phyloP scores from a whole-genome alignment of 306 rosid species.

The Elaeagnus macrophylla region DNA sequence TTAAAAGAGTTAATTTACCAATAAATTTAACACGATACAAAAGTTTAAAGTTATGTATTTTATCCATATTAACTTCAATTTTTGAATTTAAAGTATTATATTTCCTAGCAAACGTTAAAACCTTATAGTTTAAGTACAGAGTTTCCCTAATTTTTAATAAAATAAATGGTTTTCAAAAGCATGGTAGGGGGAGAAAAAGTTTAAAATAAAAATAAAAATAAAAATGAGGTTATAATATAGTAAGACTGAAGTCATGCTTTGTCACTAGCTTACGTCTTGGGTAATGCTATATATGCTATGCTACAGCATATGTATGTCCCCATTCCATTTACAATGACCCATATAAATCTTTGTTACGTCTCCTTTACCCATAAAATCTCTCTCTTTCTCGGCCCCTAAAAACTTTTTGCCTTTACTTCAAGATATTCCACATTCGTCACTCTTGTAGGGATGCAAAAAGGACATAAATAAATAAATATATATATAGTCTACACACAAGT shows the following conservation, averaged over 20 bases:
- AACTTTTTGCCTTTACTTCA: constrained; percentile 22
- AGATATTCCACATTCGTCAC: constrained; percentile 22
- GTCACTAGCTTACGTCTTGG: constrained; percentile 51
- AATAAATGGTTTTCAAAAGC: too few relatives aligned
- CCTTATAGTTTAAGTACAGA: too few relatives aligned
- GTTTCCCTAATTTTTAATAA: too few relatives aligned
- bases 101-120: too few relatives aligned
- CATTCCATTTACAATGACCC: constrained; percentile 20
- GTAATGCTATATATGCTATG: too few relatives aligned
- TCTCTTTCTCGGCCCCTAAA: constrained; percentile 27
- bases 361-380: constrained; percentile 55
- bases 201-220: not conserved
- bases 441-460: not conserved
- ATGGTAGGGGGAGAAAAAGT: not conserved
- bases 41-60: too few relatives aligned
- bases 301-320: not conserved
- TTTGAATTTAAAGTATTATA: too few relatives aligned
- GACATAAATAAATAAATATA: not conserved
- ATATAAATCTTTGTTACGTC: constrained; percentile 57
- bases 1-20: too few relatives aligned
- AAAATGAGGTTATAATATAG: not conserved
- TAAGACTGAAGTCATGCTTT: constrained; percentile 68
- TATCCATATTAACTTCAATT: too few relatives aligned
- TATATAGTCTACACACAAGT: not conserved
- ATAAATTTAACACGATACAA: too few relatives aligned